These are phyloP conservation scores for Tausonia pullulans DNA, from an alignment of 1,284 basidiomycete species.

Conservation along the genomic window DNA sequence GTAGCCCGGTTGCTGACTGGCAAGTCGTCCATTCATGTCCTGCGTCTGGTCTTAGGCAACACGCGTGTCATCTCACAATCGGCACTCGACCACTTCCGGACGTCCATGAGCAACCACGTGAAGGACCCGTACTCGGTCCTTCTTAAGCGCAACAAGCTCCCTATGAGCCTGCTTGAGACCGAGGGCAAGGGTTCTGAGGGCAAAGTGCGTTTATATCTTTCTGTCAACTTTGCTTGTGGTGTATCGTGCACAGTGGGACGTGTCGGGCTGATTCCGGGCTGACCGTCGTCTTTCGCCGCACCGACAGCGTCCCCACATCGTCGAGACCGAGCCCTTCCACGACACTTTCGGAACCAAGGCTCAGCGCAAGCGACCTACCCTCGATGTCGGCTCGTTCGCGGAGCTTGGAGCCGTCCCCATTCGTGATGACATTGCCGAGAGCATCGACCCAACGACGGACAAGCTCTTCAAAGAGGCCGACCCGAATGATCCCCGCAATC, in stretches of 20 bases:
- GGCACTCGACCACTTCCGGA: slow-evolving; percentile 86
- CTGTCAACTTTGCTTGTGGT: slow-evolving; percentile 4
- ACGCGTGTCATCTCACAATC: slow-evolving; percentile 96
- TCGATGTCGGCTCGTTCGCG: slow-evolving; percentile 75
- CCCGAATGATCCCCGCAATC: slow-evolving; percentile 7
- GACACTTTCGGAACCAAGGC: slow-evolving; percentile 91
- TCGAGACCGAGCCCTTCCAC: slow-evolving; percentile 81
- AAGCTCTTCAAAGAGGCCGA: slow-evolving; percentile 12
- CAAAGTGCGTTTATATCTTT: slow-evolving; percentile 45
- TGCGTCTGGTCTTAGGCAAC: slow-evolving; percentile 51
- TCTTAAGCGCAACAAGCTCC: slow-evolving; percentile 80
- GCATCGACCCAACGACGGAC: neutral
- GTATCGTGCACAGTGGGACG: neutral
- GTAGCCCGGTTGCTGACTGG: neutral
- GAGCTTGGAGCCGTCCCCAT: slow-evolving; percentile 50
- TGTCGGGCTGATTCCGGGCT: neutral
- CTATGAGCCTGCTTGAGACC: slow-evolving; percentile 85
- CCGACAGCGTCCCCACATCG: slow-evolving; percentile 68
- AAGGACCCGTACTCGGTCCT: slow-evolving; percentile 91
- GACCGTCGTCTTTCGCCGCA: neutral
- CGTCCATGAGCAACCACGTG: slow-evolving; percentile 62
- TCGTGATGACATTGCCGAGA: slow-evolving; percentile 18
- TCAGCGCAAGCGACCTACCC: slow-evolving; percentile 73
- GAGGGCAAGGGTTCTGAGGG: slow-evolving; percentile 62
- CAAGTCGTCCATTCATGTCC: neutral